Evolutionary conservation across 129 eudicot species (phyloP), one percentile per base, ranked within the genome.

Genomic region (Artemisia annua): DNA sequence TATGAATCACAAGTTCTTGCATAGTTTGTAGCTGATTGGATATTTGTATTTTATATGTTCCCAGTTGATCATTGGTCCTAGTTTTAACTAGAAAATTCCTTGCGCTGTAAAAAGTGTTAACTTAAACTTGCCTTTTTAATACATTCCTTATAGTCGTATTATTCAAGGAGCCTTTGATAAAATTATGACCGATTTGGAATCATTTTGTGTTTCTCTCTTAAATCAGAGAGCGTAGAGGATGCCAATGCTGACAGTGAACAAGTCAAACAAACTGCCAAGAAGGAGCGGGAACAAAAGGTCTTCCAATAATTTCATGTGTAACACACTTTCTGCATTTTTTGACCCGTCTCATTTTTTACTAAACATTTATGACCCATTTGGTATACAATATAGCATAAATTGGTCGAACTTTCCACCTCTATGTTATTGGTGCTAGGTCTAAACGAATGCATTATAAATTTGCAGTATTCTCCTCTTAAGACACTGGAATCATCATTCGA

Each of bases 401-500:
- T 43, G 44, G 11, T 58, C 44, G 14, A 57, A 56, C 26, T 57
- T 71, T 12, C 66, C 22, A 12, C 32, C 54, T 73, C 15, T 48
- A 44, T 10, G 19, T 55, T 39, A 11, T 53, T 12, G 28, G 46
- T 55, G 50, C 67, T 19, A 20, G 56, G 32, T 57, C 72, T 51
- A 44, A 69, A 67, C 79, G 53, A 75, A 69, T 73, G 56, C 24
- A 10, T 49, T 58, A 22, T 43, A 53, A 20, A 26, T 63, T 7
- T 81, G 88, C 95, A 93, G 98, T 55, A 85, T 69, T 89, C 98
- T 71, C 98, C 98, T 55, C 81, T 82, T 58, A 75, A 92, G 69
- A 93, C 98, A 24, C 79, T 93, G 74, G 98, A 93, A 76, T 77
- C 96, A 66, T 93, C 98, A 57, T 89, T 89, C 58, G 96, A 88